A percentile compares a stretch with the other conserved stretches of the same genome.
Evolutionary conservation across 495 filamentous ascomycete species (phyloP).

Genomic region (Aspergillus campestris): DNA sequence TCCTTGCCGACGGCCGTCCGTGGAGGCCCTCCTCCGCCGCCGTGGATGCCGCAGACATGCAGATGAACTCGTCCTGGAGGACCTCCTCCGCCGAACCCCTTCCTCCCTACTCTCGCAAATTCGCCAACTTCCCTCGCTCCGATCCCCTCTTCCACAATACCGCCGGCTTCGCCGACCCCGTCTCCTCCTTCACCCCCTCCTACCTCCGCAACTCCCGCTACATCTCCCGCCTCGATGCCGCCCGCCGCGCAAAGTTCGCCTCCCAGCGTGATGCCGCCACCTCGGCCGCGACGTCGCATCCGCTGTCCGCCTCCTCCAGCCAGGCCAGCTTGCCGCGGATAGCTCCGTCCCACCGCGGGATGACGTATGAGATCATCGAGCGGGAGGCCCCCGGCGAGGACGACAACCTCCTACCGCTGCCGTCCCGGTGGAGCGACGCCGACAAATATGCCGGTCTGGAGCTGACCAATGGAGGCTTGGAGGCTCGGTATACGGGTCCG

Average conservation of each 20-base stretch:
- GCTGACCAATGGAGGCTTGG: conserved; percentile 62
- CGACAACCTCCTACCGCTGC: conserved; percentile 57
- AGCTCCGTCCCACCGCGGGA: conserved; percentile 66
- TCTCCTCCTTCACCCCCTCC: conserved; percentile 64
- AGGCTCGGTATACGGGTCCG: conserved; percentile 64
- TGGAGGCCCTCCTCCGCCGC: conserved; percentile 26
- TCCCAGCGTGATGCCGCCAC: conserved; percentile 37
- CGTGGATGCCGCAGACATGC: conserved; percentile 39
- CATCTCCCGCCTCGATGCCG: conserved; percentile 62
- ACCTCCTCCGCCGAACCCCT: conserved; percentile 30
- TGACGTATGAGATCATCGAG: conserved; percentile 83
- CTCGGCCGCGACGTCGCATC: conserved; percentile 27
- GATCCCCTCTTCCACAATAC: conserved; percentile 23
- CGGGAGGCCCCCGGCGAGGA: conserved; percentile 51
- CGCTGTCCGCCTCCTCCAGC: conserved; percentile 56
- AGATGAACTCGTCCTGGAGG: conserved; percentile 35
- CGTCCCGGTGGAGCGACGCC: conserved; percentile 70
- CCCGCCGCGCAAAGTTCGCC: conserved; percentile 53
- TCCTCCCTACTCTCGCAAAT: conserved; percentile 54
- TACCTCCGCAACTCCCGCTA: conserved; percentile 75
- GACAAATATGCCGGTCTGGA: conserved; percentile 73
- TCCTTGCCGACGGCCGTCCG: conserved; percentile 27
- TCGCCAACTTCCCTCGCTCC: conserved; percentile 38
- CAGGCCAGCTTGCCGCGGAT: conserved; percentile 57
- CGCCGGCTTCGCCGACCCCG: conserved; percentile 15